Evolutionary conservation across 2,329 filamentous ascomycete species (phyloP).

Genomic region (Pestalotiopsis sp.): DNA sequence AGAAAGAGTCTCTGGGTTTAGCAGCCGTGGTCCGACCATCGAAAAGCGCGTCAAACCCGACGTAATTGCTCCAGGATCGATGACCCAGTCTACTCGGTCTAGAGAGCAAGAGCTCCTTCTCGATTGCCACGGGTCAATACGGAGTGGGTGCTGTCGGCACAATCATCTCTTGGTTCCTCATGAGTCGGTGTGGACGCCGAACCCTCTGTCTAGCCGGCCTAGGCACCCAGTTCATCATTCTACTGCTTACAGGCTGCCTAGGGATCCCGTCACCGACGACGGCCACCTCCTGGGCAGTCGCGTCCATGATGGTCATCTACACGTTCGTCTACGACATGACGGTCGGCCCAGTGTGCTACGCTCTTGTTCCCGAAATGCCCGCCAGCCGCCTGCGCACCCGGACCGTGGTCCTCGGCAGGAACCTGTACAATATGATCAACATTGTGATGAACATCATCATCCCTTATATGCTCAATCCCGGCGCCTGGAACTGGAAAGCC

Average conservation of each 20-base stretch:
- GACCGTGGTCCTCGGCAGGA: conserved; percentile 25
- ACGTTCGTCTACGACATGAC: conserved; percentile 83
- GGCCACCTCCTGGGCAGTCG: conserved; percentile 73
- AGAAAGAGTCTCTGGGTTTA: too few relatives aligned
- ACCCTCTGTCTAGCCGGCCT: conserved; percentile 75
- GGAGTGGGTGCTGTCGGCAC: conserved; percentile 79
- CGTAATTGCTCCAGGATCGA: too few relatives aligned
- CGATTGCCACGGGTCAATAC: conserved; percentile 65
- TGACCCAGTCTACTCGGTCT: conserved; percentile 40
- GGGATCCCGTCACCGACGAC: conserved; percentile 70
- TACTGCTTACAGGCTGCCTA: conserved; percentile 83
- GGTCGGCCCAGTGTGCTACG: conserved; percentile 89
- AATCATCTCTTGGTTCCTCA: conserved; percentile 79
- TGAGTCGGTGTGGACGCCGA: conserved; percentile 75
- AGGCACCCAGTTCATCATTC: conserved; percentile 72
- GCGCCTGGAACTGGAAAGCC: conserved; percentile 42
- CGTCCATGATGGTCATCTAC: conserved; percentile 84
- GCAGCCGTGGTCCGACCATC: too few relatives aligned
- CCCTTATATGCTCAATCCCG: conserved; percentile 36
- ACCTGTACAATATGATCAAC: conserved; percentile 40
- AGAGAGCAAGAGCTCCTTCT: conserved; percentile 52
- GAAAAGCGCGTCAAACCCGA: too few relatives aligned
- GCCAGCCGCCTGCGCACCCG: conserved; percentile 67
- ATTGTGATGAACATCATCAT: conserved; percentile 36
- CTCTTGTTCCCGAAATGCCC: conserved; percentile 82